These are phyloP conservation scores for Psilocybe sp. DNA, from an alignment of 768 basidiomycete genomes.

Conservation along the genomic window DNA sequence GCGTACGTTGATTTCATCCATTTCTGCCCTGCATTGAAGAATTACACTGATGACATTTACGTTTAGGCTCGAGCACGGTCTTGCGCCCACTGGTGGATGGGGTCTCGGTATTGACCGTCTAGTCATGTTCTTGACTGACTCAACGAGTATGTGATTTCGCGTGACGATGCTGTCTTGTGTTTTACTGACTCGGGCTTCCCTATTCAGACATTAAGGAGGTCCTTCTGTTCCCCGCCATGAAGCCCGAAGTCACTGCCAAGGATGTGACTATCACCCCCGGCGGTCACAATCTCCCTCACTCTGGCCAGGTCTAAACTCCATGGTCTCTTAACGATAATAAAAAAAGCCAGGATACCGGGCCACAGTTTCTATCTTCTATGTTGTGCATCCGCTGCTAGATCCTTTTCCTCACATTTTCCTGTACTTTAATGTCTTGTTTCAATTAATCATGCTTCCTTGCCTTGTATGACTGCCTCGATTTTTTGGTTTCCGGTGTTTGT, in stretches of 20 bases:
- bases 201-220: slow-evolving; percentile 91
- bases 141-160: slow-evolving; percentile 62
- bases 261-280: slow-evolving; percentile 16
- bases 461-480: too few species aligned
- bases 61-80: slow-evolving; percentile 87
- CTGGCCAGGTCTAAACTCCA: slow-evolving; percentile 26
- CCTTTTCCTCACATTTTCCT: too few species aligned
- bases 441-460: too few species aligned
- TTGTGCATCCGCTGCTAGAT: too few species aligned
- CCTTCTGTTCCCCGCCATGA: slow-evolving; percentile 95
- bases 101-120: slow-evolving; percentile 93
- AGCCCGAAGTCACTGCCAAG: slow-evolving; percentile 61
- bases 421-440: too few species aligned
- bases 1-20: slow-evolving; percentile 55
- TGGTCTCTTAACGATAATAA: too few species aligned
- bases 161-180: slow-evolving; percentile 1
- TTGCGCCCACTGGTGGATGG: slow-evolving; percentile 98
- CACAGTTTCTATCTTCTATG: too few species aligned
- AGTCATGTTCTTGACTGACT: slow-evolving; percentile 98
- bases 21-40: background rate
- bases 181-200: background rate
- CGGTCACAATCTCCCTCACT: slow-evolving; percentile 25
- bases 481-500: too few species aligned
- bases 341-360: too few species aligned
- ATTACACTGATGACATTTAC: slow-evolving; percentile 5